A percentile compares a stretch with the other conserved stretches of the same genome.
phyloP scores from a whole-genome alignment of 2,329 filamentous ascomycete species.

The Clonostachys solani region DNA sequence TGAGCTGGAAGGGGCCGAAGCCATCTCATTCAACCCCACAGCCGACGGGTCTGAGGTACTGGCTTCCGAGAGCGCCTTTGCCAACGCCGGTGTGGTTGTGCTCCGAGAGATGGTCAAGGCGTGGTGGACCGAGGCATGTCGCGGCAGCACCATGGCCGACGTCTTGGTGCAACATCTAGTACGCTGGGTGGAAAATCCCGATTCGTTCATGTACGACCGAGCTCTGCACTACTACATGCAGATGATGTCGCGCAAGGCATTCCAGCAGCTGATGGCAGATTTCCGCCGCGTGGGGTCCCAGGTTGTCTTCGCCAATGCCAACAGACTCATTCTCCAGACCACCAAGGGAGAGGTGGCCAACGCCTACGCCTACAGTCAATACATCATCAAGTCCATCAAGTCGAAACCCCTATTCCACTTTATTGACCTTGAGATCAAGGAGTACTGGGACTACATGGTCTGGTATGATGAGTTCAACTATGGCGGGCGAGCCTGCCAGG shows the following conservation, averaged over 20 bases:
- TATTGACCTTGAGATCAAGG: slow-evolving; percentile 92
- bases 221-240: slow-evolving; percentile 96
- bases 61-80: slow-evolving; percentile 85
- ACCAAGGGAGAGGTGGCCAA: slow-evolving; percentile 96
- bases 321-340: slow-evolving; percentile 86
- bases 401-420: slow-evolving; percentile 95
- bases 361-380: slow-evolving; percentile 93
- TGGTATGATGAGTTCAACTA: slow-evolving; percentile 99
- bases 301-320: slow-evolving; percentile 90
- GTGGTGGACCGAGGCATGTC: slow-evolving; percentile 95
- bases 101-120: slow-evolving; percentile 97
- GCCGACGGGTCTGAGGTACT: slow-evolving; percentile 46
- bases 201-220: slow-evolving; percentile 92
- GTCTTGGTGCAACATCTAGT: slow-evolving; percentile 96
- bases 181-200: slow-evolving; percentile 91
- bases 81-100: slow-evolving; percentile 85
- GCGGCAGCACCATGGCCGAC: slow-evolving; percentile 90
- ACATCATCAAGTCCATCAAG: slow-evolving; percentile 96
- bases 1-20: slow-evolving; percentile 87
- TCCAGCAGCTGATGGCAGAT: slow-evolving; percentile 95
- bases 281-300: slow-evolving; percentile 94
- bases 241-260: slow-evolving; percentile 96
- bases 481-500: slow-evolving; percentile 84
- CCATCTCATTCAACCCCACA: slow-evolving; percentile 70
- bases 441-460: slow-evolving; percentile 98